These are phyloP conservation scores for Poa annua DNA, from an alignment of 176 grass and related monocot species.

Conservation along the genomic window DNA sequence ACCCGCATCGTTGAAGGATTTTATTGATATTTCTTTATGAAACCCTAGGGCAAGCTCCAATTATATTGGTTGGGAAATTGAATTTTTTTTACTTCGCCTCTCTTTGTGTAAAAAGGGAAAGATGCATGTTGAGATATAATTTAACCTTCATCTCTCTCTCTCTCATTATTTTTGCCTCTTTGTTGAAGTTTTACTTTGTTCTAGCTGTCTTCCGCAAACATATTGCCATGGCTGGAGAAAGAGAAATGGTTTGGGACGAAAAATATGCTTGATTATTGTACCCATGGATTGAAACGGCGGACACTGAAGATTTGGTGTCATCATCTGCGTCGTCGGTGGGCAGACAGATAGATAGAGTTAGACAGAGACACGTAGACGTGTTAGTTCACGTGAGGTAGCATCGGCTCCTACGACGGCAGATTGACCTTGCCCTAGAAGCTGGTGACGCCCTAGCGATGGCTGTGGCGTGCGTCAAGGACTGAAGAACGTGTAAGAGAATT, in stretches of 20 bases:
- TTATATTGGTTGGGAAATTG: no score
- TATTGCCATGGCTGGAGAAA: neutral
- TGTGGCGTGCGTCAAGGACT: neutral
- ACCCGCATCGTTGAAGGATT: no score
- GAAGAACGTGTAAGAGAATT: neutral
- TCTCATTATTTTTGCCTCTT: no score
- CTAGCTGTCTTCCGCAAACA: no score
- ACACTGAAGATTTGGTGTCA: neutral
- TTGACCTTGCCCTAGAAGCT: neutral
- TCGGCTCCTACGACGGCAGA: neutral
- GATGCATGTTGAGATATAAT: no score
- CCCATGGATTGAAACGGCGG: neutral
- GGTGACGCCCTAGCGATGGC: neutral
- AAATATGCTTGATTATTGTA: neutral
- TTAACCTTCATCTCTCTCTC: no score
- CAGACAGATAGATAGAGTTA: constrained; percentile 3
- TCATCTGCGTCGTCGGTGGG: neutral
- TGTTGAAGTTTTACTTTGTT: no score
- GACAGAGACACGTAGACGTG: neutral
- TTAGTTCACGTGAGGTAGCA: neutral
- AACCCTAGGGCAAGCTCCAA: no score
- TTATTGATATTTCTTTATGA: no score
- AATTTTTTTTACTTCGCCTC: no score
- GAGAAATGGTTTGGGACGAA: neutral
- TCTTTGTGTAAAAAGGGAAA: no score